phyloP scores from a whole-genome alignment of 2,329 filamentous ascomycete species.

The Colletotrichum filicis region DNA sequence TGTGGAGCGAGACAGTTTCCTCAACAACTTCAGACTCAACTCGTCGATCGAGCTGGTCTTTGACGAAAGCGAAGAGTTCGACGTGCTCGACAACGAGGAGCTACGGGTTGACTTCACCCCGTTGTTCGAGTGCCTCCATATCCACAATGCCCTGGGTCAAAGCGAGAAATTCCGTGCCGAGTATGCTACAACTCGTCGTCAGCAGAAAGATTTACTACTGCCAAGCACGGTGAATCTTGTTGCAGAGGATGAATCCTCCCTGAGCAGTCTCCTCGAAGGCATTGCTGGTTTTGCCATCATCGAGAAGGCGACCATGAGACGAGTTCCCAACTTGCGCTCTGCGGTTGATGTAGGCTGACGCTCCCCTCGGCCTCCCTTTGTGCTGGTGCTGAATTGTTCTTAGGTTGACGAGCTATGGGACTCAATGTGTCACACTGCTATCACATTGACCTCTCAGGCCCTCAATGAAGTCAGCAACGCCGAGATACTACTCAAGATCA shows the following conservation, averaged over 20 bases:
- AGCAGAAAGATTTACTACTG: conserved; percentile 91
- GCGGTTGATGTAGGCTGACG: conserved; percentile 76
- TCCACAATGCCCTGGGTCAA: conserved; percentile 93
- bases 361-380: background rate
- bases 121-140: conserved; percentile 93
- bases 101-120: conserved; percentile 95
- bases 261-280: conserved; percentile 92
- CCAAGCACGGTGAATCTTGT: conserved; percentile 80
- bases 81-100: conserved; percentile 95
- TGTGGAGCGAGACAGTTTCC: conserved; percentile 77
- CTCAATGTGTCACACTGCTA: conserved; percentile 92
- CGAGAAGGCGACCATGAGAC: conserved; percentile 91
- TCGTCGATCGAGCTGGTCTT: conserved; percentile 95
- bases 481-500: conserved; percentile 92
- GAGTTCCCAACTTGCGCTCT: conserved; percentile 84
- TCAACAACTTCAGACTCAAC: conserved; percentile 90
- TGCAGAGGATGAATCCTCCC: conserved; percentile 83
- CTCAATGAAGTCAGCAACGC: conserved; percentile 86
- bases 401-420: conserved; percentile 99
- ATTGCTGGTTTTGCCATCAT: conserved; percentile 98
- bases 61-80: conserved; percentile 95
- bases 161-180: conserved; percentile 90
- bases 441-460: conserved; percentile 83
- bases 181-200: conserved; percentile 89
- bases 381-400: conserved; percentile 6